These are phyloP conservation scores for Acacia melanoxylon DNA, from an alignment of 306 rosid genomes.

Conservation along the genomic window DNA sequence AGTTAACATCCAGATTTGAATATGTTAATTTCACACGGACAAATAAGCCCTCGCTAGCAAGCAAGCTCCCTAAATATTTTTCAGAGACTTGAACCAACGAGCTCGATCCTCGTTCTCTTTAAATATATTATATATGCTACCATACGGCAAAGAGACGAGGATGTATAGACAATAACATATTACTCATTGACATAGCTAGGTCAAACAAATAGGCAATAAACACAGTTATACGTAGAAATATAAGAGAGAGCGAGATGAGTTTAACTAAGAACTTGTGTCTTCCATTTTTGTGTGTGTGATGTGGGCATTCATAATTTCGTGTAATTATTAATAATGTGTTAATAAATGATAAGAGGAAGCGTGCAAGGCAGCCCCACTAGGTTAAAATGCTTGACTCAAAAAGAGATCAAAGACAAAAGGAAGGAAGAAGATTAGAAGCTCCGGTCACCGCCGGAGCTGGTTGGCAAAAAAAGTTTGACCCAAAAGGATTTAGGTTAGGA, in stretches of 20 bases:
- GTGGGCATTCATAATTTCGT: not conserved
- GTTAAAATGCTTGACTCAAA: conserved; percentile 36
- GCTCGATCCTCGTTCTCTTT: conserved; percentile 25
- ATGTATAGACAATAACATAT: not conserved
- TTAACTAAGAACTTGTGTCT: not conserved
- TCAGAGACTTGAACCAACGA: not conserved
- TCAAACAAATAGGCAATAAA: not conserved
- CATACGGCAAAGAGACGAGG: not conserved
- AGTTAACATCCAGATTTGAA: not conserved
- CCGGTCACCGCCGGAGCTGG: conserved; percentile 29
- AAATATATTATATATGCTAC: not conserved
- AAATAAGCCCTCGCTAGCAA: not conserved
- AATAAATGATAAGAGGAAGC: not conserved
- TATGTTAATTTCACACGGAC: not conserved
- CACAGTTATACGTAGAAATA: not conserved
- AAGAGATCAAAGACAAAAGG: conserved; percentile 11
- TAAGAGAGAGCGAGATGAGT: not conserved
- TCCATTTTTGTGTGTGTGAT: not conserved
- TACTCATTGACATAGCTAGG: not conserved
- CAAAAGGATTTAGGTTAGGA: conserved; percentile 26
- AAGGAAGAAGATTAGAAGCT: conserved; percentile 5
- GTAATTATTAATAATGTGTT: not conserved
- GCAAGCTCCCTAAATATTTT: not conserved
- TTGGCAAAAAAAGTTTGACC: conserved; percentile 53
- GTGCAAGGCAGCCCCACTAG: conserved; percentile 23